Conservation (phyloP, 805 yeast species). For the Wickerhamomyces kurtzmanii region DNA sequence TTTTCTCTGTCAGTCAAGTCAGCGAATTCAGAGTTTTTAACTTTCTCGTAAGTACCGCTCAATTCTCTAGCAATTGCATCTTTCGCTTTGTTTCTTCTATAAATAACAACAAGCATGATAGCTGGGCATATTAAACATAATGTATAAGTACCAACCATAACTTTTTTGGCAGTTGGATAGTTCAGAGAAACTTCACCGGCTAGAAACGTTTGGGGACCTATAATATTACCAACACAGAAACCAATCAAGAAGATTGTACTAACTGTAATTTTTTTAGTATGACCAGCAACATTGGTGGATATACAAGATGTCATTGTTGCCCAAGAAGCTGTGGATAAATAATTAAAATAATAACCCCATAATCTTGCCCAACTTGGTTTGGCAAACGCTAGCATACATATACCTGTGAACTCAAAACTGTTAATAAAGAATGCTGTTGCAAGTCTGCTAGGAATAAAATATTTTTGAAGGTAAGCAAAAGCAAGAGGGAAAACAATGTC, state of each 20-base stretch:
- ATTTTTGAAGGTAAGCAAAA: slow-evolving; percentile 16
- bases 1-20: slow-evolving; percentile 30
- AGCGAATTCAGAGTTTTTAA: slow-evolving; percentile 16
- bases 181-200: slow-evolving; percentile 32
- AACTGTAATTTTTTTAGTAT: slow-evolving; percentile 40
- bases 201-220: slow-evolving; percentile 43
- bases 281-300: slow-evolving; percentile 28
- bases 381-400: slow-evolving; percentile 1
- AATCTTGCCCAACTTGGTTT: slow-evolving; percentile 2
- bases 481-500: slow-evolving; percentile 17
- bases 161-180: slow-evolving; percentile 29
- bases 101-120: background rate
- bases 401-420: background rate
- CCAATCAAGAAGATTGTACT: slow-evolving; percentile 35
- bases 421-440: background rate
- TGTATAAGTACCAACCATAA: slow-evolving; percentile 27
- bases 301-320: slow-evolving; percentile 1
- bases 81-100: background rate
- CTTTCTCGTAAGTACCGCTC: slow-evolving; percentile 7
- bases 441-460: slow-evolving; percentile 1
- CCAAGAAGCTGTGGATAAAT: slow-evolving; percentile 1
- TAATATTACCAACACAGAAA: slow-evolving; percentile 42
- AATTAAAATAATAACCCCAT: slow-evolving; percentile 5
- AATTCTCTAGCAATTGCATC: too few species aligned
- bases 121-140: slow-evolving; percentile 12